A percentile compares a stretch with the other conserved stretches of the same genome.
Evolutionary conservation across 306 rosid species (phyloP).

Genomic region (Cajanus cajan): DNA sequence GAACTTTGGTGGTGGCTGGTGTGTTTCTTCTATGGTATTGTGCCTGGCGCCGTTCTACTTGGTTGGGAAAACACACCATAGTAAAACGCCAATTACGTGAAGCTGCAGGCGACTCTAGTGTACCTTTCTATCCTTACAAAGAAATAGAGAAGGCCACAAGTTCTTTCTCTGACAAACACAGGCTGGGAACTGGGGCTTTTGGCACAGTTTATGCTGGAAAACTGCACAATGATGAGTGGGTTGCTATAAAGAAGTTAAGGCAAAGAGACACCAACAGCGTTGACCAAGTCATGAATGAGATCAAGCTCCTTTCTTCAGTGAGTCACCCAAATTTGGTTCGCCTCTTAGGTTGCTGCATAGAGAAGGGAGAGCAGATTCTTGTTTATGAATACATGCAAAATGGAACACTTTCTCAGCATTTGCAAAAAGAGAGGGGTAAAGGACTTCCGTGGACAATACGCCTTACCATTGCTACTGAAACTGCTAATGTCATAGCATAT

Average conservation of each 20-base stretch:
- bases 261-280: constrained; percentile 74
- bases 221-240: constrained; percentile 70
- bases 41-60: constrained; percentile 62
- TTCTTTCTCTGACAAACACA: constrained; percentile 70
- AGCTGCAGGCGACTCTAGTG: constrained; percentile 82
- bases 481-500: constrained; percentile 86
- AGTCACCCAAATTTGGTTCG: constrained; percentile 95
- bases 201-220: constrained; percentile 93
- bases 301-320: constrained; percentile 88
- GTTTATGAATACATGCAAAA: constrained; percentile 90
- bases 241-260: constrained; percentile 85
- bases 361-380: constrained; percentile 88
- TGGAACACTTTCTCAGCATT: constrained; percentile 87
- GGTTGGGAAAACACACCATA: constrained; percentile 61
- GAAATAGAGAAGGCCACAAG: constrained; percentile 81
- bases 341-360: constrained; percentile 92
- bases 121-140: constrained; percentile 69
- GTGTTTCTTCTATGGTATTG: constrained; percentile 49
- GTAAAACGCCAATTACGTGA: constrained; percentile 69
- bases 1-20: constrained; percentile 58
- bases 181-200: constrained; percentile 92
- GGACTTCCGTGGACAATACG: constrained; percentile 90
- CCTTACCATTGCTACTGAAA: constrained; percentile 86
- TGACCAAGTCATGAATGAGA: constrained; percentile 96
- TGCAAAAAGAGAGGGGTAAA: constrained; percentile 65